A percentile compares a stretch with the other conserved stretches of the same genome.
Evolutionary conservation across 192 early-diverging fungal species (phyloP).

Genomic region (Spizellomyces sp.): DNA sequence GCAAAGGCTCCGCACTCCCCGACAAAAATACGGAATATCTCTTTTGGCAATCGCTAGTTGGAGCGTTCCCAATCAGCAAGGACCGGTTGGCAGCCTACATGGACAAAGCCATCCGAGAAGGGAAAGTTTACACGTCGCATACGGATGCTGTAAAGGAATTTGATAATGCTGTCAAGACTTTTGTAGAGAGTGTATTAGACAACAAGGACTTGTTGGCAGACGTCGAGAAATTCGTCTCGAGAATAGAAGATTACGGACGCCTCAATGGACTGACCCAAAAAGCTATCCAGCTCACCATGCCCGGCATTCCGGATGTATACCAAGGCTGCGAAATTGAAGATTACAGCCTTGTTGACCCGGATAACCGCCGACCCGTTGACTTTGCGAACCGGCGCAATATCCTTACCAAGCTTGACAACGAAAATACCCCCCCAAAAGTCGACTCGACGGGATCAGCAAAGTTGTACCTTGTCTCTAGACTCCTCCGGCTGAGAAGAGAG

Average conservation of each 20-base stretch:
- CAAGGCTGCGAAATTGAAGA: slow-evolving; percentile 36
- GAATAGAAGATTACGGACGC: slow-evolving; percentile 22
- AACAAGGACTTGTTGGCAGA: slow-evolving; percentile 8
- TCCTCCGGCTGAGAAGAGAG: slow-evolving; percentile 23
- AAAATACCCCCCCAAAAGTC: slow-evolving; percentile 2
- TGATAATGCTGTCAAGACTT: slow-evolving; percentile 7
- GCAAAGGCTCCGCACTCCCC: not conserved
- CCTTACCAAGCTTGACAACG: slow-evolving; percentile 15
- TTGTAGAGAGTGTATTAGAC: slow-evolving; percentile 12
- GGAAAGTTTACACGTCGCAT: slow-evolving; percentile 25
- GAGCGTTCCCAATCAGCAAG: slow-evolving; percentile 21
- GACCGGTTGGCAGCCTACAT: slow-evolving; percentile 23
- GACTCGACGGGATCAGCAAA: slow-evolving; percentile 21
- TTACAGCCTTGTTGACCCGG: slow-evolving; percentile 28
- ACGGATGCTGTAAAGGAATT: slow-evolving; percentile 25
- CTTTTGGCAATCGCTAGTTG: slow-evolving; percentile 31
- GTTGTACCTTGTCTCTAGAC: slow-evolving; percentile 16
- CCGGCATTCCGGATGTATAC: slow-evolving; percentile 34
- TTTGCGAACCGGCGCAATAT: slow-evolving; percentile 5
- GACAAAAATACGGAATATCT: slow-evolving; percentile 37
- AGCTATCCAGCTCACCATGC: slow-evolving; percentile 30
- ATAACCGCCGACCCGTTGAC: slow-evolving; percentile 32
- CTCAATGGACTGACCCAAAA: slow-evolving; percentile 30
- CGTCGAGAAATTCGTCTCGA: slow-evolving; percentile 12
- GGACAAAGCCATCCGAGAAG: slow-evolving; percentile 31